Evolutionary conservation across 805 yeast species (phyloP).

Genomic region (Ogataea thermomethanolica): DNA sequence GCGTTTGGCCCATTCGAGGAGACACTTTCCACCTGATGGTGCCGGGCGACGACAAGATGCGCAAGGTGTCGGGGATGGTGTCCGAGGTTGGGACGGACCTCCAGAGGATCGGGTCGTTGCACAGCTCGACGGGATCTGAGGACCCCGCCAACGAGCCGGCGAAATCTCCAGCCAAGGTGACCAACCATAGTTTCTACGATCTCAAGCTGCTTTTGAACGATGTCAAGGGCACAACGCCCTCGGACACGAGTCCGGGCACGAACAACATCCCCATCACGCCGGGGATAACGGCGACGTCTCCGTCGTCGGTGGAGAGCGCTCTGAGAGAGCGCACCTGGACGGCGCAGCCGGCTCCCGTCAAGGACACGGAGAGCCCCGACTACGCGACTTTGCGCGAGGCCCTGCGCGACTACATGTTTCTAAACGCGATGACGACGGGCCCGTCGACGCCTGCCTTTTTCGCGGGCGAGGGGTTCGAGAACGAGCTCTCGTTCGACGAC

Average conservation of each 20-base stretch:
- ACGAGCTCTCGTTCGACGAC: conserved; percentile 11
- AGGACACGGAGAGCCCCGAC: conserved; percentile 11
- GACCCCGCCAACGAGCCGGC: no score
- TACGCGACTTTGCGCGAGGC: conserved; percentile 29
- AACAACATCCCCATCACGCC: conserved; percentile 8
- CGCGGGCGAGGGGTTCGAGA: conserved; percentile 4
- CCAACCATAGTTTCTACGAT: conserved; percentile 6
- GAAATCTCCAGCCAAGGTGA: no score
- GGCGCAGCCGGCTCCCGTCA: not conserved
- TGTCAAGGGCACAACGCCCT: conserved; percentile 5
- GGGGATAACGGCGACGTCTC: conserved; percentile 4
- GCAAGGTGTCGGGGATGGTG: not conserved
- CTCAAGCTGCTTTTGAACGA: conserved; percentile 13
- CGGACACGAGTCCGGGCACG: not conserved
- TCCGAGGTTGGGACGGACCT: not conserved
- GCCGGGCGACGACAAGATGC: conserved; percentile 8
- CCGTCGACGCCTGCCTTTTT: conserved; percentile 12
- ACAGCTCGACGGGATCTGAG: no score
- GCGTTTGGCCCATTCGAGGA: conserved; percentile 27
- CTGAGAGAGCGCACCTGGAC: not conserved
- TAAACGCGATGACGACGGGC: conserved; percentile 30
- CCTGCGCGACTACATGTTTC: conserved; percentile 39
- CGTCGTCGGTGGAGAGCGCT: conserved; percentile 4
- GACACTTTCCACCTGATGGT: conserved; percentile 16
- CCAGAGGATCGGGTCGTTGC: not conserved